Percentiles rank a stretch among this genome's conserved stretches.
These are phyloP conservation scores for Arctium minus DNA, from an alignment of 129 eudicot genomes.

Conservation along the genomic window DNA sequence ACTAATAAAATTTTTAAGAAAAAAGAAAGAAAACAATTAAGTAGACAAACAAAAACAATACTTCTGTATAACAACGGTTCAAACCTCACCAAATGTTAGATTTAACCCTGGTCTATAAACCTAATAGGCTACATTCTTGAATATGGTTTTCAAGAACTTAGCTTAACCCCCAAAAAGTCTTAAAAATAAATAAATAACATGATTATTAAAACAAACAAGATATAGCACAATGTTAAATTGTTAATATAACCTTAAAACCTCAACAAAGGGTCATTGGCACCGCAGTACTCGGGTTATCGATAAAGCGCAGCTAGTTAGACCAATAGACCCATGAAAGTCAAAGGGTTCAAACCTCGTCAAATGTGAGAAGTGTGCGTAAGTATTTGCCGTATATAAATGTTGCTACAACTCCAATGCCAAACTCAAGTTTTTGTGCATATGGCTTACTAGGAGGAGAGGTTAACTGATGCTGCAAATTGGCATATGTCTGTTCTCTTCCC, in stretches of 20 bases:
- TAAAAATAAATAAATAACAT: neutral
- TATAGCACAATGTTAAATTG: neutral
- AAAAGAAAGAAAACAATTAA: too few species aligned
- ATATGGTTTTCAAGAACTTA: too few species aligned
- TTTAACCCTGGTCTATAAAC: too few species aligned
- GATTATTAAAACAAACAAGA: neutral
- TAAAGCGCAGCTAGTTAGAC: neutral
- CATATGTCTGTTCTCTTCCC: slow-evolving; percentile 37
- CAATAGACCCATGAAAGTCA: neutral
- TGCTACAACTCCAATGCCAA: neutral
- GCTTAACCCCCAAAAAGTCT: too few species aligned
- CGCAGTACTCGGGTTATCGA: neutral
- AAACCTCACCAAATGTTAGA: too few species aligned
- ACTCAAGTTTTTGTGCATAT: neutral
- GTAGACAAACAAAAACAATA: too few species aligned
- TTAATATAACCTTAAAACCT: neutral
- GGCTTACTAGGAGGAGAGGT: slow-evolving; percentile 32
- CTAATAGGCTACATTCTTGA: neutral
- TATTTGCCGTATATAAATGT: neutral
- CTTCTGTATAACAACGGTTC: too few species aligned
- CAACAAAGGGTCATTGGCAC: neutral
- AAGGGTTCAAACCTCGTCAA: neutral
- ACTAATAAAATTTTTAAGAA: too few species aligned
- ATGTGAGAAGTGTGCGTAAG: neutral
- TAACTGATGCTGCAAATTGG: slow-evolving; percentile 67